Base-by-base conservation (phyloP, 371 early-diverging fungal species). In the Mortierella sp. region DNA sequence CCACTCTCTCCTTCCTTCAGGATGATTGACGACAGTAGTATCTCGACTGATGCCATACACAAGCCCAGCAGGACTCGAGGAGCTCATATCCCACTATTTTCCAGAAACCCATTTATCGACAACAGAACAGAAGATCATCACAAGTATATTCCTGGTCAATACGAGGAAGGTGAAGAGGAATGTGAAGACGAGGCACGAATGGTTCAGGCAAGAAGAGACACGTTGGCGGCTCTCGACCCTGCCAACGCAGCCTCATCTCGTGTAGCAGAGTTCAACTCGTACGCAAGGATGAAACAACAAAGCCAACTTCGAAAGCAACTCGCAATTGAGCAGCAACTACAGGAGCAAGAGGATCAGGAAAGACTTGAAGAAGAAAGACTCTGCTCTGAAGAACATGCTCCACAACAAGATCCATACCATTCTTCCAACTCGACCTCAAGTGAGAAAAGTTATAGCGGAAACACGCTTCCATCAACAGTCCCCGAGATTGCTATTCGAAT, bases 401-500 rank as follows among this genome's bases (percentile, higher is more conserved):
- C 19, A 63, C 51, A 16, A 56, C 46, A 21, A 6, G 15, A 30
- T n/a, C 50, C 50, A 16, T 16, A 53, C 18, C n/a, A 61, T n/a
- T 47, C 37, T 9, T 9, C 37, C 37, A 37, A 37, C 37, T 37
- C 37, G 37, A 37, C 37, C 9, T 37, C 37, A 37, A 5, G 5
- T 3, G 37, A 37, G 37, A 37, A 37, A 37, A 9, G 37, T 37
- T 37, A 9, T 37, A 9, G 9, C 9, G 37, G 37, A 9, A 37
- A 9, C 37, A 9, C 9, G 37, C 37, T 9, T 3, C 3, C 37
- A 37, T 37, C 37, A 37, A 37, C 37, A 26, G 50, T 75, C 19
- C 75, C 75, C 9, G 75, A 75, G 7, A 75, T 75, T 15, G 51
- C 70, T 3, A 75, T 70, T 43, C 63, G 55, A 0, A 25, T 58